Conservation (phyloP, 108 stramenopile genomes). For the Cylindrotheca closterium region DNA sequence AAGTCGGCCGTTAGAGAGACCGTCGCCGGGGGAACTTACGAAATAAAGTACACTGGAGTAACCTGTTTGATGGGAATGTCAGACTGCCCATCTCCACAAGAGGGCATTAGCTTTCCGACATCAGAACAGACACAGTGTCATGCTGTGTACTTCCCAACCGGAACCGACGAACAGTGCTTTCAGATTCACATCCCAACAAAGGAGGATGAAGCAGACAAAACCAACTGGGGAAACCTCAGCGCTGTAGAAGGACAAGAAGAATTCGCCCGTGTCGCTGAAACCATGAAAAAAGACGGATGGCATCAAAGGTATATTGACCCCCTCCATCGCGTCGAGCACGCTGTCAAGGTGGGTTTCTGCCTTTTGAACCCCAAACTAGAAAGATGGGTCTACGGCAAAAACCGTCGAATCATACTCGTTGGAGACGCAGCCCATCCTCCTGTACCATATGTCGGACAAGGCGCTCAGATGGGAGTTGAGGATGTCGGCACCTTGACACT, state of each 20-base stretch:
- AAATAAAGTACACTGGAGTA: conserved; percentile 35
- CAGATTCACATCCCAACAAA: conserved; percentile 60
- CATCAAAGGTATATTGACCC: conserved; percentile 47
- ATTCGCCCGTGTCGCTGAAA: conserved; percentile 38
- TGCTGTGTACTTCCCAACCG: conserved; percentile 54
- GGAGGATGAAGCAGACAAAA: conserved; percentile 27
- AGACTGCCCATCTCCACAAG: conserved; percentile 16
- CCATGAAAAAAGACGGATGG: conserved; percentile 52
- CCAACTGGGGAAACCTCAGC: conserved; percentile 57
- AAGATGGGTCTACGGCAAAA: conserved; percentile 17
- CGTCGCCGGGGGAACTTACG: conserved; percentile 13
- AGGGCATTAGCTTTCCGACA: conserved; percentile 56
- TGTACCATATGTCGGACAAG: conserved; percentile 68
- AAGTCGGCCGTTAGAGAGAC: conserved; percentile 48
- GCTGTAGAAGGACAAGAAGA: conserved; percentile 39
- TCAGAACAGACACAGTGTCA: conserved; percentile 55
- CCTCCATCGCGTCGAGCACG: conserved; percentile 19
- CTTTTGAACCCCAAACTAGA: conserved; percentile 14
- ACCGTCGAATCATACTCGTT: conserved; percentile 38
- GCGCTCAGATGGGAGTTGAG: conserved; percentile 64
- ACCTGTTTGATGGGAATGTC: conserved; percentile 68
- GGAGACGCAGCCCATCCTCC: conserved; percentile 73
- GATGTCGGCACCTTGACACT: conserved; percentile 53
- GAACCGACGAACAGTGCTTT: conserved; percentile 47
- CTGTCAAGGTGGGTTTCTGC: conserved; percentile 41